phyloP scores from a whole-genome alignment of 2,329 filamentous ascomycete genomes.

The Paramyrothecium roridum region DNA sequence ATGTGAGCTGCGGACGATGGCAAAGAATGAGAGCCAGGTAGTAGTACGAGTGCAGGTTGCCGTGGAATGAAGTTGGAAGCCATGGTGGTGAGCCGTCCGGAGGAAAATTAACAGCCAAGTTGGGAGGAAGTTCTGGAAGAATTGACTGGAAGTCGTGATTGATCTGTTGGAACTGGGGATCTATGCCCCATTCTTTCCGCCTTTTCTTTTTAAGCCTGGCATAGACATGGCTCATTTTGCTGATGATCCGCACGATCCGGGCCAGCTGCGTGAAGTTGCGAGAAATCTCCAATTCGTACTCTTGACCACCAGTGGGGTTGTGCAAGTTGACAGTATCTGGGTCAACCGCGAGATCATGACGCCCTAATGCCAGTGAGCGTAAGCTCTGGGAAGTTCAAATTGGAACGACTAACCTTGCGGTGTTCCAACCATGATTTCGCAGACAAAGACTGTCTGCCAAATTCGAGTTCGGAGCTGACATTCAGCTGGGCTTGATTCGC shows the following conservation, averaged over 20 bases:
- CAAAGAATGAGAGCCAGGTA: constrained; percentile 83
- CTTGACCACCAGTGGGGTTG: constrained; percentile 66
- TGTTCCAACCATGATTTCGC: constrained; percentile 89
- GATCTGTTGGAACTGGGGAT: constrained; percentile 77
- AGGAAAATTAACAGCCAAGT: constrained; percentile 76
- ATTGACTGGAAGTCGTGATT: constrained; percentile 76
- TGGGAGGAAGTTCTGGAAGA: constrained; percentile 72
- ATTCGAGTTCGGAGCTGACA: constrained; percentile 82
- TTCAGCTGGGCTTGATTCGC: constrained; percentile 67
- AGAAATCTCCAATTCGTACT: constrained; percentile 72
- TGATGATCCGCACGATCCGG: constrained; percentile 73
- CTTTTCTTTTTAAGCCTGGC: constrained; percentile 70
- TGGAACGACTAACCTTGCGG: constrained; percentile 66
- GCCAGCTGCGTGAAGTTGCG: constrained; percentile 82
- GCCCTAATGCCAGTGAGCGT: constrained; percentile 47
- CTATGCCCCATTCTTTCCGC: constrained; percentile 81
- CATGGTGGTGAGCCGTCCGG: constrained; percentile 76
- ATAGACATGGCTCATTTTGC: constrained; percentile 73
- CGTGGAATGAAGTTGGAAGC: constrained; percentile 82
- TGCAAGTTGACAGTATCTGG: constrained; percentile 73
- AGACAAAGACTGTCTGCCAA: constrained; percentile 84
- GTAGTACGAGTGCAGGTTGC: constrained; percentile 87
- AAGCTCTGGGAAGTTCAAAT: neutral
- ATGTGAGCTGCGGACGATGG: constrained; percentile 79
- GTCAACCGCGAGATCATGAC: constrained; percentile 73